A percentile compares a stretch with the other conserved stretches of the same genome.
Conservation (phyloP, 176 grass and related monocot species). For the Oryza meridionalis region DNA sequence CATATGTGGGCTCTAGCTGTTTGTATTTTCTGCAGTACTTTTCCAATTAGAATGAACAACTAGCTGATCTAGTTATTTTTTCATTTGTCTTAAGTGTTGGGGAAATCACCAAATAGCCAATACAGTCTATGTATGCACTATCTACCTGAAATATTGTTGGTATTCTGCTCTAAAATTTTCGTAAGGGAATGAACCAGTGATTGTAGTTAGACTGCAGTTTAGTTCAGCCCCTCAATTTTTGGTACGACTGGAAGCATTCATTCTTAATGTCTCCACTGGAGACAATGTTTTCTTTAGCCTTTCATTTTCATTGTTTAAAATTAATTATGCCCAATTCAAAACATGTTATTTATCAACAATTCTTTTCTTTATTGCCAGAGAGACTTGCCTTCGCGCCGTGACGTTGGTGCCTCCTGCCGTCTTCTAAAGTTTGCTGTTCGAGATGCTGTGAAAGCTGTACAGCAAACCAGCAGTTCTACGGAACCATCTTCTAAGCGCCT, state of each 20-base stretch:
- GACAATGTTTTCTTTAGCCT: constrained; percentile 17
- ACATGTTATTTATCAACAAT: constrained; percentile 26
- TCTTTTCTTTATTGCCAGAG: constrained; percentile 55
- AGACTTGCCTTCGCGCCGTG: constrained; percentile 48
- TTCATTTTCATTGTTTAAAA: neutral
- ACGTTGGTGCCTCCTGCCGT: constrained; percentile 68
- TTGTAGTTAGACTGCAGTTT: neutral
- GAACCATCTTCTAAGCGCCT: constrained; percentile 76
- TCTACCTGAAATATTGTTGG: constrained; percentile 28
- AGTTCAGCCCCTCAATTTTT: constrained; percentile 1
- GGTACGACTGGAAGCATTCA: neutral
- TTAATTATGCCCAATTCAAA: constrained; percentile 14
- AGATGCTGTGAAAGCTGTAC: constrained; percentile 89
- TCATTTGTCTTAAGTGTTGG: constrained; percentile 11
- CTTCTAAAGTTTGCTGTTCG: constrained; percentile 93
- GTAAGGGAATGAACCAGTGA: neutral
- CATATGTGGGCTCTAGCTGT: neutral
- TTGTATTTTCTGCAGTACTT: neutral
- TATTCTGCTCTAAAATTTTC: constrained; percentile 25
- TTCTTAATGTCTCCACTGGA: constrained; percentile 7
- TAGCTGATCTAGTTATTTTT: neutral
- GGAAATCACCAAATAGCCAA: neutral
- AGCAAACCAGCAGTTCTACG: constrained; percentile 47
- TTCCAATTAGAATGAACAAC: constrained; percentile 25
- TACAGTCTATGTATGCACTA: neutral